Base-by-base conservation (phyloP, 495 filamentous ascomycete genomes). In the Talaromyces wortmannii region DNA sequence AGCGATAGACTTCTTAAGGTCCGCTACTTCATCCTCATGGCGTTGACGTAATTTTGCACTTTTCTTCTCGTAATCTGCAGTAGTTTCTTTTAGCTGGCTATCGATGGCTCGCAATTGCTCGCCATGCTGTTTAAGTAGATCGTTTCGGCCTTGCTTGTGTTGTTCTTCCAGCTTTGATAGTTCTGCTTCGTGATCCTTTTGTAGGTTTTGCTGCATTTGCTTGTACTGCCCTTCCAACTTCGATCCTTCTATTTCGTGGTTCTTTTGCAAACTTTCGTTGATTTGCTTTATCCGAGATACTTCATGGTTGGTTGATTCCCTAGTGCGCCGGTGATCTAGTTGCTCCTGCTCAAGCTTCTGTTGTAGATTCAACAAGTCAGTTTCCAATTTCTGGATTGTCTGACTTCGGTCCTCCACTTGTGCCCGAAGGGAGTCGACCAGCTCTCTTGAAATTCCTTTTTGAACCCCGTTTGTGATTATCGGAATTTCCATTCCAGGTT, bases 401-500 rank as follows among this genome's bases (percentile, higher is more conserved):
- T 83, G 77, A 29, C 77, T 83, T 56, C 84, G 87, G 44, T 91
- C 85, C 53, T 88, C 86, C 8, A 95, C 64, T 64, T 96, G 86
- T 5, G 79, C 78, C 52, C 88, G 83, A 15, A 99, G 73, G 1
- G 86, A 84, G 63, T 99, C 94, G 23, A 97, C 79, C 57, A 94
- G 70, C 60, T 92, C 85, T 32, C 88, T 80, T 8, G 90, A 92
- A 48, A 95, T 83, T 10, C 90, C 90, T 61, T 90, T 91, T 63
- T 90, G 82, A 29, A 90, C 76, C 0, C 89, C 89, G 69, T 91
- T 90, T 45, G 84, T 79, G 50, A 91, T 71, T 40, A 92, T 79
- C 0, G 86, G 84, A 18, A 92, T 83, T 63, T 98, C 94, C 42
- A 92, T 72, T 7, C 83, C 90, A 5, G 94, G 94, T 56, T 96